These are phyloP conservation scores for Nicotiana paniculata DNA, from an alignment of 257 asterid species.

Conservation along the genomic window DNA sequence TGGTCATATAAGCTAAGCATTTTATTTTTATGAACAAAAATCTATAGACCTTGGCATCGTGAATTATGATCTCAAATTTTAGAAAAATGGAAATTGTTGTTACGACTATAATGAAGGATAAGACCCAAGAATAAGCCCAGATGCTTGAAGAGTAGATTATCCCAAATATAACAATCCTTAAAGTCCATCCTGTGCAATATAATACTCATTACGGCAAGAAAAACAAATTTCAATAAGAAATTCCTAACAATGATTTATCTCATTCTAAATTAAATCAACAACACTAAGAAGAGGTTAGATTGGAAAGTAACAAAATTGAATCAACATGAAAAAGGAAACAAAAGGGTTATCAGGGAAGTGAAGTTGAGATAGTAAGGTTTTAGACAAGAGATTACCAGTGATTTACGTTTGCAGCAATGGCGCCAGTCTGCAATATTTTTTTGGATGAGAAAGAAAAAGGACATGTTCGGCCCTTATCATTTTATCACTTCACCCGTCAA, in stretches of 20 bases:
- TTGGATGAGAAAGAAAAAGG: slow-evolving; percentile 29
- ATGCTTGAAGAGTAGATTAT: background rate
- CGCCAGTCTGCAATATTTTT: slow-evolving; percentile 8
- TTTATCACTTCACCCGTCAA: slow-evolving; percentile 15
- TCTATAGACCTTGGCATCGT: background rate
- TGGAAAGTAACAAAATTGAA: background rate
- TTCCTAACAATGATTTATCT: background rate
- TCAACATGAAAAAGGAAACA: background rate
- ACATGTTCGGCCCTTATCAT: background rate
- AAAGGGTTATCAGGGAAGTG: background rate
- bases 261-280: background rate
- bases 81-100: background rate
- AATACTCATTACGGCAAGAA: background rate
- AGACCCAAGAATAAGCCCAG: background rate
- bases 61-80: background rate
- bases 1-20: background rate
- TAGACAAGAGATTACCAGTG: background rate
- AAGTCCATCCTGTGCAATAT: background rate
- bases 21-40: background rate
- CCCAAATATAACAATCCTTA: background rate
- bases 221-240: background rate
- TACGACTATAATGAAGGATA: background rate
- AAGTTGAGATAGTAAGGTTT: background rate
- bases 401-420: slow-evolving; percentile 18
- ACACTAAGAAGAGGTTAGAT: background rate